Conservation (phyloP, 805 yeast species). For the Priceomyces carsonii region DNA sequence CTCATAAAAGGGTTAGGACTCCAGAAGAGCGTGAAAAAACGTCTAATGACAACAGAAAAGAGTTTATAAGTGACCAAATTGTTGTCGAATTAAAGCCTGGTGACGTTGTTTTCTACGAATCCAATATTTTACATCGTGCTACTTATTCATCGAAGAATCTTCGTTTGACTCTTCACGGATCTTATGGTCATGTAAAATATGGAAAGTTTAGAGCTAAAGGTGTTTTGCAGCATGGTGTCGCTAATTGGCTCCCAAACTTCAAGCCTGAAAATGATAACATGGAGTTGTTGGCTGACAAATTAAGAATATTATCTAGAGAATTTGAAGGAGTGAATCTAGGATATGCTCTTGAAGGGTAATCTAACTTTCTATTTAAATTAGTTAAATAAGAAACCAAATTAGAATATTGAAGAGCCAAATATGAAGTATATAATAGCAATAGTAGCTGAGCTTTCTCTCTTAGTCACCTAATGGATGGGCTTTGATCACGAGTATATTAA, state of each 20-base stretch:
- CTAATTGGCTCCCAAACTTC: slow-evolving; percentile 44
- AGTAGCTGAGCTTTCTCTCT: too few relatives aligned
- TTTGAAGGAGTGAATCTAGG: slow-evolving; percentile 36
- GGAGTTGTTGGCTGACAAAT: slow-evolving; percentile 26
- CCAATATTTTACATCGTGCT: slow-evolving; percentile 51
- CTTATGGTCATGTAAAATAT: slow-evolving; percentile 45
- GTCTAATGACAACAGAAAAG: slow-evolving; percentile 30
- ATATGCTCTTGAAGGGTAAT: slow-evolving; percentile 38
- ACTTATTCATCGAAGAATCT: slow-evolving; percentile 36
- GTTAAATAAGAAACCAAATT: too few relatives aligned
- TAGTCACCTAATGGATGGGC: too few relatives aligned
- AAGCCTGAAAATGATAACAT: slow-evolving; percentile 29
- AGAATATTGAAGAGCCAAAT: too few relatives aligned
- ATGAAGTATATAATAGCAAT: too few relatives aligned
- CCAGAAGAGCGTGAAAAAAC: slow-evolving; percentile 44
- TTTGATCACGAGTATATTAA: too few relatives aligned
- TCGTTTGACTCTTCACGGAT: slow-evolving; percentile 51
- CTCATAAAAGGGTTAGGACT: slow-evolving; percentile 48
- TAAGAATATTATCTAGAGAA: slow-evolving; percentile 28
- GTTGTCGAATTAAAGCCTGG: slow-evolving; percentile 47
- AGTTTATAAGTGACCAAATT: slow-evolving; percentile 40
- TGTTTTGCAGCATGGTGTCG: slow-evolving; percentile 55
- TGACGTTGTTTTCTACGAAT: slow-evolving; percentile 51
- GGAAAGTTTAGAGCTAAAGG: slow-evolving; percentile 49
- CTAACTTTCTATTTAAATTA: too few relatives aligned